Evolutionary conservation across 2,329 filamentous ascomycete species (phyloP), one percentile per base, ranked within the genome.

Genomic region (Metarhizium album): DNA sequence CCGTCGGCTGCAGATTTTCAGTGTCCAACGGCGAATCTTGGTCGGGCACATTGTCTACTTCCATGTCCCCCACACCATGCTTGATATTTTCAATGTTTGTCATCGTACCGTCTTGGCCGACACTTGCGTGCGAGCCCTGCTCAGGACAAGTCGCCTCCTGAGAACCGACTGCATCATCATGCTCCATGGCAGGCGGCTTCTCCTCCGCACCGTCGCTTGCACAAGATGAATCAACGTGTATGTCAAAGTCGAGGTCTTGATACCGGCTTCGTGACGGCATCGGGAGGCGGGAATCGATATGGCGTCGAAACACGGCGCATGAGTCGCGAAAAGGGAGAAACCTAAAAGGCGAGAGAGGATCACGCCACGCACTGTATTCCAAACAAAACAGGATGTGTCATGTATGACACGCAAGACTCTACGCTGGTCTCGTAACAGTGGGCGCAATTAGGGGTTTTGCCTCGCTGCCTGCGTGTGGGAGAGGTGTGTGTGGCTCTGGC

Each of bases 181-280:
- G 45, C 13, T 52, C 47, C 52, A 52, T 54, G 5, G 27, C 46
- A 16, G 31, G 18, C 11, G 24, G 35, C 11, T 29, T 54, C 50
- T 47, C 59, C 47, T 51, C 14, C 42, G 56, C 22, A 54, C 55
- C 45, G 54, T 61, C 65, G 59, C 62, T 70, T 50, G 70, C 45
- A 57, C 70, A 74, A 49, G 70, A 74, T 42, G 62, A 60, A 59
- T 78, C 74, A 58, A 74, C 65, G 65, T 73, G 71, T 56, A 73
- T 76, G 8, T 73, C 62, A 54, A 77, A 75, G 55, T 75, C 68
- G 56, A 66, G 57, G 53, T 73, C 67, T 50, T 60, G 57, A 46
- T 54, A 57, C 54, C 56, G 60, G 18, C 57, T 59, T 40, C 59
- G 60, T 59, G 61, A 57, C 60, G 54, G 45, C 53, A 60, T 60